phyloP scores from a whole-genome alignment of 352 stramenopile species.

The Thraustochytrium sp. region DNA sequence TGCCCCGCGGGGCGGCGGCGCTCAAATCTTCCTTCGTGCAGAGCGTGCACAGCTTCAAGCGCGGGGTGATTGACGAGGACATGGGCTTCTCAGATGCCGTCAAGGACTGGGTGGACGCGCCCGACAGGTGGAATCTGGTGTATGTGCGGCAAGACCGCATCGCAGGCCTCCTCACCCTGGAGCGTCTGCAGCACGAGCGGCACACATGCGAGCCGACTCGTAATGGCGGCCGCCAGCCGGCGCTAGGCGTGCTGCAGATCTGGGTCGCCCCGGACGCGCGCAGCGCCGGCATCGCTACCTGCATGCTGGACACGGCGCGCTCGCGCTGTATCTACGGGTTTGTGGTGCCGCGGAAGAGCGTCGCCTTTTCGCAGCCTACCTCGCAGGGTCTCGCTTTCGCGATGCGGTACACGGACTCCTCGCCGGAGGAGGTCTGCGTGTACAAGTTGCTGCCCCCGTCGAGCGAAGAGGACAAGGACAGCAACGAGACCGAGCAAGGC shows the following conservation, averaged over 20 bases:
- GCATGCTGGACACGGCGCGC: background rate
- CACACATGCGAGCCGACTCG: background rate
- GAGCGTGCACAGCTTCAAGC: background rate
- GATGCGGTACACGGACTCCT: background rate
- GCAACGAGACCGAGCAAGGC: too few relatives aligned
- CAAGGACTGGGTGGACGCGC: background rate
- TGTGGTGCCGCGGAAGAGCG: background rate
- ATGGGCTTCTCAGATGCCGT: background rate
- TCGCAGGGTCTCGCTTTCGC: background rate
- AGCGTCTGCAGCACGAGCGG: background rate
- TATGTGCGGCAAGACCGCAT: background rate
- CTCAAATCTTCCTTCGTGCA: background rate
- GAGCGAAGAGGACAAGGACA: too few relatives aligned
- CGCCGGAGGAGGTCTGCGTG: background rate
- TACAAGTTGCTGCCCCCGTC: background rate
- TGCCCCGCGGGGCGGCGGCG: background rate
- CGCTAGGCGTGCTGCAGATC: conserved; percentile 10
- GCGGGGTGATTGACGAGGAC: background rate
- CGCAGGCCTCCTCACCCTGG: background rate
- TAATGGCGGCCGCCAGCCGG: background rate
- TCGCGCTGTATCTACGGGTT: conserved; percentile 10
- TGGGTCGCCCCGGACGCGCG: background rate
- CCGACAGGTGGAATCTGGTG: background rate
- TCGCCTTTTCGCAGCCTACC: conserved; percentile 28
- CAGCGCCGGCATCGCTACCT: background rate